Evolutionary conservation across 805 yeast species (phyloP).

Genomic region (Yarrowia divulgata): DNA sequence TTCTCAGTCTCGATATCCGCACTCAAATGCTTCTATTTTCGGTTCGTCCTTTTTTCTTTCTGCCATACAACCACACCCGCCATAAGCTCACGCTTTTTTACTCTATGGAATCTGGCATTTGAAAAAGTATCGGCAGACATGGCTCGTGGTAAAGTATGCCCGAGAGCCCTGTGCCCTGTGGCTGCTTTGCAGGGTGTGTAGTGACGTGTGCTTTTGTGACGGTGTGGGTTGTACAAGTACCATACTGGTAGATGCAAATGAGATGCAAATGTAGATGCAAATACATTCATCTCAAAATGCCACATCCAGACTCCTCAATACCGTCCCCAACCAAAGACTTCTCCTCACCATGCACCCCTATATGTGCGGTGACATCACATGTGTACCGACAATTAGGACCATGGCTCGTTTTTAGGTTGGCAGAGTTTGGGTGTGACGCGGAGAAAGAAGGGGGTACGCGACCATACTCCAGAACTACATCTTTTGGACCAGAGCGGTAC

Average conservation of each 20-base stretch:
- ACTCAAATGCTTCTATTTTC: no score
- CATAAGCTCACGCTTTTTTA: no score
- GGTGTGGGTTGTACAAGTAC: no score
- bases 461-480: conserved; percentile 8
- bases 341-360: conserved; percentile 18
- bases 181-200: background rate
- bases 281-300: no score
- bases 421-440: conserved; percentile 31
- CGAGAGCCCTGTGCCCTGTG: background rate
- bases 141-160: conserved; percentile 6
- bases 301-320: no score
- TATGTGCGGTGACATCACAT: conserved; percentile 34
- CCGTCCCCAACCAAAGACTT: no score
- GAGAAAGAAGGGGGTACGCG: conserved; percentile 37
- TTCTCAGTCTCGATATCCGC: no score
- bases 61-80: no score
- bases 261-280: no score
- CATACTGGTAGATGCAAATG: no score
- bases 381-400: background rate
- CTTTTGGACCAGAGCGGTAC: background rate
- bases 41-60: no score
- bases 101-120: background rate
- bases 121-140: conserved; percentile 6
- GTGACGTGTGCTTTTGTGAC: no score
- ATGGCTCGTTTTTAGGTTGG: conserved; percentile 1